Base-by-base conservation (phyloP, 1,284 basidiomycete species). In the Trametes pubescens region DNA sequence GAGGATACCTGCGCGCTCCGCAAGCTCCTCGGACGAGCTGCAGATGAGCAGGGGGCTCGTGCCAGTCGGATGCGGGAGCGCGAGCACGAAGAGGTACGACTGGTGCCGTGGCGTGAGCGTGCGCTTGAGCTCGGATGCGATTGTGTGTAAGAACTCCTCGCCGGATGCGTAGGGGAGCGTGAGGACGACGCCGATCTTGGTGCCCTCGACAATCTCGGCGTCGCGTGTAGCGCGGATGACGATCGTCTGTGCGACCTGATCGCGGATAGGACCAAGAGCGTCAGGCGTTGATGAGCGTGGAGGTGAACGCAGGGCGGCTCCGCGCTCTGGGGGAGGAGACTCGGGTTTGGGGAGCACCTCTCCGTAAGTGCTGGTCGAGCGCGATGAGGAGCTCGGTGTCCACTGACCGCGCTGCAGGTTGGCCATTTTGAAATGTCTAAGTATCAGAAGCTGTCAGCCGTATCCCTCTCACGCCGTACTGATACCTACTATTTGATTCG, bases 1-100 rank as follows among this genome's bases (percentile, higher is more conserved):
- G 62, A 92, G 83, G 16, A 89, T 79, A n/a, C 84, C 80, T 0
- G 89, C 88, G 26, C 89, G 84, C 60, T 87, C 82, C 22, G 91
- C 81, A 57, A 84, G 82, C 8, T 82, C 80, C 11, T 80, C 76
- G 1, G 82, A 81, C 11, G 87, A 85, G 18, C 84, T 83, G 60
- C 82, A 83, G 62, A 92, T 79, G 64, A 90, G 77, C 6, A 92
- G 75, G 1, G 83, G 80, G 59, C 61, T 74, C 43, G 64, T 35
- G 43, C 62, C 52, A 3, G 29, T 32, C 21, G 51, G 32, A 57
- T 18, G 34, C 5, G 61, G 26, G 71, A 72, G 60, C 4, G 81
- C 83, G 65, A 91, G 71, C 16, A 84, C 82, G 69, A 91, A 88
- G 53, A 92, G 80, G 73, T 86, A 84, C 3, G 79, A 70, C 29